phyloP scores from a whole-genome alignment of 140 eudicot species.

The Oenanthe javanica region DNA sequence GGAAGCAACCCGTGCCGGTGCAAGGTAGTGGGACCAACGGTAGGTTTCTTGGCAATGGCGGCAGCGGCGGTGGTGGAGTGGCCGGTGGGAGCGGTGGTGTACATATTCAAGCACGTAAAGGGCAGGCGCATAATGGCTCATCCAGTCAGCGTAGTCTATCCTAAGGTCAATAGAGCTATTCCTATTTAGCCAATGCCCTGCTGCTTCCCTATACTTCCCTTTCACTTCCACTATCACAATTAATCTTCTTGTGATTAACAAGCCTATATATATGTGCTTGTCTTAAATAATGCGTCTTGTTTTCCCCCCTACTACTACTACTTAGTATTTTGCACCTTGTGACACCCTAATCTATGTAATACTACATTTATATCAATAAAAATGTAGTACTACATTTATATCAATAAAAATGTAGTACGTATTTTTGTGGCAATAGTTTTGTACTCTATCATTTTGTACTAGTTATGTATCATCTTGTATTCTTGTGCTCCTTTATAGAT shows the following conservation, averaged over 20 bases:
- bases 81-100: conserved; percentile 84
- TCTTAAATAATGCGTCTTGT: background rate
- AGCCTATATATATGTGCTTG: background rate
- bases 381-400: background rate
- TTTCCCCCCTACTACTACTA: background rate
- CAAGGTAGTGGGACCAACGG: conserved; percentile 83
- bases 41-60: conserved; percentile 63
- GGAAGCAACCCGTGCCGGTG: conserved; percentile 77
- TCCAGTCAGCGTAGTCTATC: conserved; percentile 66
- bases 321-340: background rate
- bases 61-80: conserved; percentile 76
- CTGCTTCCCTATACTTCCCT: no score
- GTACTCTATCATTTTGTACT: background rate
- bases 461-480: no score
- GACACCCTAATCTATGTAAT: background rate
- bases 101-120: conserved; percentile 48
- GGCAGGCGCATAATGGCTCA: conserved; percentile 87
- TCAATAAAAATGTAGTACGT: no score
- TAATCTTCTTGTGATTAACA: background rate
- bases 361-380: no score
- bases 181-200: conserved; percentile 33
- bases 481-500: no score
- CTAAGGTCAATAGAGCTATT: conserved; percentile 40
- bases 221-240: background rate
- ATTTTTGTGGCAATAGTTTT: background rate